Percentiles rank a stretch among this genome's conserved stretches.
Conservation (phyloP, 352 stramenopile genomes). For the Phytophthora citricola region DNA sequence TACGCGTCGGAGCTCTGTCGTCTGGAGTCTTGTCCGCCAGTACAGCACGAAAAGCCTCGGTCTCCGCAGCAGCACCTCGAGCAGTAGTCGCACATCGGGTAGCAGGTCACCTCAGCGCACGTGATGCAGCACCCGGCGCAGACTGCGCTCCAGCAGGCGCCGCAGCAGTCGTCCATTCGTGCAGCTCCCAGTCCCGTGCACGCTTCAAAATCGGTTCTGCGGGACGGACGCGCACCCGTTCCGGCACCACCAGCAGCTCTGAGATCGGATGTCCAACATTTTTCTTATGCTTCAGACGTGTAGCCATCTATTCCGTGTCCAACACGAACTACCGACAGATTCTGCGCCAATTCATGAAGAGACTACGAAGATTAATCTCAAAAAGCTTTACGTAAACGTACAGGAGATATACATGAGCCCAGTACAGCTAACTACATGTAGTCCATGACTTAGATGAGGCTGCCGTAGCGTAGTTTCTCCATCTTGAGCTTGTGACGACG, state of each 20-base stretch:
- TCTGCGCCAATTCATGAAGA: neutral
- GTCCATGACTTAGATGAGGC: conserved; percentile 32
- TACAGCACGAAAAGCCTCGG: conserved; percentile 33
- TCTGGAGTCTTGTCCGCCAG: conserved; percentile 12
- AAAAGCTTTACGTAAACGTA: neutral
- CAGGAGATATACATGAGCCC: neutral
- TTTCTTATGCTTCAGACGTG: neutral
- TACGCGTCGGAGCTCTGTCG: conserved; percentile 11
- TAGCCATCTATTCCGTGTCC: conserved; percentile 7
- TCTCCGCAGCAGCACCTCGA: conserved; percentile 33
- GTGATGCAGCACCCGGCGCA: conserved; percentile 38
- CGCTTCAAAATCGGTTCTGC: conserved; percentile 6
- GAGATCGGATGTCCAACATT: conserved; percentile 8
- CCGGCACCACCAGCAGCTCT: conserved; percentile 6
- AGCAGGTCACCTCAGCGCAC: conserved; percentile 19
- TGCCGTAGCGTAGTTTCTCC: conserved; percentile 29
- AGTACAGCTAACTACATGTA: neutral
- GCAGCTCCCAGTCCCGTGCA: neutral
- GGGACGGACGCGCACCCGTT: neutral
- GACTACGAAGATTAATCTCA: neutral
- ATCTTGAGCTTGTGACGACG: conserved; percentile 42
- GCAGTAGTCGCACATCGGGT: conserved; percentile 23
- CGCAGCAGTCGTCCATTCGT: conserved; percentile 37
- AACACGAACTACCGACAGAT: neutral
- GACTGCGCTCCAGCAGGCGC: conserved; percentile 22